Conservation (phyloP, 805 yeast genomes). For the Nakazawaea ishiwadae region DNA sequence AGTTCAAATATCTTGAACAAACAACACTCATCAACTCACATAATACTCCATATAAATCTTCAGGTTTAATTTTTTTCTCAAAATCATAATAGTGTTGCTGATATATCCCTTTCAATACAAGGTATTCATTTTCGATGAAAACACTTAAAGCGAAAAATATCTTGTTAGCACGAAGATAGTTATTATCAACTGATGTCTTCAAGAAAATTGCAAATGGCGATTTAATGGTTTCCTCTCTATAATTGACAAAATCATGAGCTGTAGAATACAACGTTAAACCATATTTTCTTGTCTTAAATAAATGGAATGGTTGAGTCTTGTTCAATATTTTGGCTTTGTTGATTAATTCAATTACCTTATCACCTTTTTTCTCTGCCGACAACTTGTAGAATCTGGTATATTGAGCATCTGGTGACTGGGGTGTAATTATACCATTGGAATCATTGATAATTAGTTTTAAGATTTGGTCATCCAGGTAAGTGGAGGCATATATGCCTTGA, state of each 20-base stretch:
- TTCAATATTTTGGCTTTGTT: conserved; percentile 69
- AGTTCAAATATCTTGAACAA: conserved; percentile 3
- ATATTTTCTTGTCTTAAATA: conserved; percentile 50
- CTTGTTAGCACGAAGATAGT: conserved; percentile 30
- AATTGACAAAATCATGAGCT: conserved; percentile 59
- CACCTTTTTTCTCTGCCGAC: conserved; percentile 15
- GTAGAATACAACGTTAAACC: conserved; percentile 51
- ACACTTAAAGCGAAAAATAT: conserved; percentile 48
- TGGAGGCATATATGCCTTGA: conserved; percentile 46
- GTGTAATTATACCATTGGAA: neutral
- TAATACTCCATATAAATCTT: conserved; percentile 4
- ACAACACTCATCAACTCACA: conserved; percentile 4
- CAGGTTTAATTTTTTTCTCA: conserved; percentile 15
- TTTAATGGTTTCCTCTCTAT: conserved; percentile 48
- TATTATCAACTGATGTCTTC: conserved; percentile 43
- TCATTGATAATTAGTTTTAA: conserved; percentile 23
- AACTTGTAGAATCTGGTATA: conserved; percentile 17
- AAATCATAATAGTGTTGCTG: conserved; percentile 20
- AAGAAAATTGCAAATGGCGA: conserved; percentile 65
- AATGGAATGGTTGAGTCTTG: conserved; percentile 82
- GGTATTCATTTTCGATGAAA: conserved; percentile 27
- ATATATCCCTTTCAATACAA: conserved; percentile 17
- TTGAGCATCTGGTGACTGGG: conserved; percentile 1
- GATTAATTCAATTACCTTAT: conserved; percentile 48
- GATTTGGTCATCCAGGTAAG: conserved; percentile 29